Percentiles rank a stretch among this genome's conserved stretches.
phyloP scores from a whole-genome alignment of 139 green algal genomes.

The Chlamydomonas sp. region DNA sequence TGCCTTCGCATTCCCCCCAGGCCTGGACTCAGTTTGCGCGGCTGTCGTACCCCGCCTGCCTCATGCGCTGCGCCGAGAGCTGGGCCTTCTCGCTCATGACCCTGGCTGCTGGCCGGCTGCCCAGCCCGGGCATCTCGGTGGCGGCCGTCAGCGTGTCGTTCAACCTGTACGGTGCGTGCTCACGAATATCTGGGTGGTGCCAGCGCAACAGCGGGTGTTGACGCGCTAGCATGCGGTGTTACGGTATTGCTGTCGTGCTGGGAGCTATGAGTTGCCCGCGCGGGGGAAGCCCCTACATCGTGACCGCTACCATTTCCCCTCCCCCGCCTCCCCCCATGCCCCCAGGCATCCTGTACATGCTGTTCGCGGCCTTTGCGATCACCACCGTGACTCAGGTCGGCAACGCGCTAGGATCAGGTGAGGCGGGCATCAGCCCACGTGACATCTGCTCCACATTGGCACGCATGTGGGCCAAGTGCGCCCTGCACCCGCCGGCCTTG shows the following conservation, averaged over 20 bases:
- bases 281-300: too few species aligned
- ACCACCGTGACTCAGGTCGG: constrained; percentile 46
- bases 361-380: constrained; percentile 39
- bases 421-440: not conserved
- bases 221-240: too few species aligned
- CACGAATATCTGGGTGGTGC: not conserved
- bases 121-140: constrained; percentile 39
- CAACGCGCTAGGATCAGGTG: constrained; percentile 58
- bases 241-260: too few species aligned
- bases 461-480: not conserved
- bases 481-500: too few species aligned
- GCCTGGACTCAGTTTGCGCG: constrained; percentile 12
- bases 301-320: too few species aligned
- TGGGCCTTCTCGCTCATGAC: constrained; percentile 58
- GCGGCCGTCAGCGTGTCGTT: constrained; percentile 48
- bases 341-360: constrained; percentile 51
- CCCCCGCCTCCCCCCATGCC: not conserved
- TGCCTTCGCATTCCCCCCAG: not conserved
- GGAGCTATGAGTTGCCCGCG: too few species aligned
- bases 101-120: constrained; percentile 41
- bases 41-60: constrained; percentile 43
- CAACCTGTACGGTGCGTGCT: constrained; percentile 46
- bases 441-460: not conserved
- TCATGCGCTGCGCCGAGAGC: constrained; percentile 61
- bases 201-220: too few species aligned